Base-by-base conservation (phyloP, 352 stramenopile species). In the Phytopythium chamaehyphon region DNA sequence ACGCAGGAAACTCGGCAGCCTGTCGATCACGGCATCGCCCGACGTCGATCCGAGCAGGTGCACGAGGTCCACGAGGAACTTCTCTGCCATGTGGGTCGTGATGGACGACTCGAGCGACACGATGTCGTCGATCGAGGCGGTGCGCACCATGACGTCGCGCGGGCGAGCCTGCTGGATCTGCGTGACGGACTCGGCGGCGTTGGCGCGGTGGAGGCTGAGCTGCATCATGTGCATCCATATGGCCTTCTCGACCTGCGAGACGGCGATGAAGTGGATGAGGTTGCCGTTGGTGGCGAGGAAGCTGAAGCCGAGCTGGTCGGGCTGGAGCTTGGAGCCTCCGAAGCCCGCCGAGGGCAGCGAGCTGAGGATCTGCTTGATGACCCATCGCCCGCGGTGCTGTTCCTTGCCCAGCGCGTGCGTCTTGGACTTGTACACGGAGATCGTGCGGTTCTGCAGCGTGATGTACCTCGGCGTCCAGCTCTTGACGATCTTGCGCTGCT, bases 401-500 rank as follows among this genome's bases (percentile, higher is more conserved):
- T 90, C 78, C 55, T 90, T 90, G 38, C 77, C 82, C 28, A 95
- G 61, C 15, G 84, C 84, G 33, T 95, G 84, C 24, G 84, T 85
- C 64, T 94, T 94, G 62, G 71, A 84, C 69, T 92, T 93, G 75
- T 93, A 95, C 31, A 91, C 78, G 10, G 82, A 84, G 33, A 93
- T 53, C 9, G 78, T 88, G 46, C 77, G 69, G 62, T 90, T 89
- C 64, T 90, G 73, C 33, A 95, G 63, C 59, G 82, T 95, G 47
- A 93, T 88, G 64, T 95, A 95, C 2, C 84, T 79, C 39, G 80
- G 82, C 40, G 77, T 91, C 84, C 84, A 95, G 69, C 80, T 92
- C 72, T 93, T 93, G 48, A 95, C 84, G 55, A 95, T 81, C 68
- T 93, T 91, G 57, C 82, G 80, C 59, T 95, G 84, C 66, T 95